Evolutionary conservation across 768 basidiomycete genomes (phyloP), one percentile per base, ranked within the genome.

Genomic region (Lentinula edodes): DNA sequence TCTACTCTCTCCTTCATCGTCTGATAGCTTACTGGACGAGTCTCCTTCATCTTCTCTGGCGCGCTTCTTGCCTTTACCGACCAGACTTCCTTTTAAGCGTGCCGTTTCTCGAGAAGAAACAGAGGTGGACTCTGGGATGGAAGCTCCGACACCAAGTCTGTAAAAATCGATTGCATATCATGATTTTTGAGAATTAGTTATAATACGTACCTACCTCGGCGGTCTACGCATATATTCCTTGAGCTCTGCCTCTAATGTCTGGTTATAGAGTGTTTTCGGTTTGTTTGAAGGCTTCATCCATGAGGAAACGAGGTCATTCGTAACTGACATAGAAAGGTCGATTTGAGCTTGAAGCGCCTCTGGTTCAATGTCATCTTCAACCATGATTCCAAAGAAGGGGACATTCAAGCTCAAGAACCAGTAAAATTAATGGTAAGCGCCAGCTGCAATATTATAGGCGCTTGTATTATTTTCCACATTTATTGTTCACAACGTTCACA

Each of bases 331-430:
- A 20, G 90, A 85, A 67, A 90, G 75, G 72, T 93, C 88, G 57
- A 92, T 85, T 73, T 89, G 89, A n/a, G 90, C 90, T 71, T 92
- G 91, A 43, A 93, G 76, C 38, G 82, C 76, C 67, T 90, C 88
- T 53, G 77, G 65, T 69, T 91, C 87, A 50, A 90, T 77, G 43
- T 81, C 80, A 61, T 87, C 81, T 61, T 81, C 74, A 35, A 41
- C 42, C 60, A 63, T 62, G 42, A 34, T 60, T n/a, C 5, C n/a
- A 16, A 18, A 57, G 15, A 15, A 7, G 52, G 20, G 15, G 35
- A 12, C 23, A 18, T n/a, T 15, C 16, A 28, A 41, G 0, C 3
- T 39, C 23, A 58, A 52, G 52, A 20, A 60, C 42, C 48, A 35
- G 63, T n/a, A 28, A 12, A 52, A 20, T 18, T 4, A 45, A 16